A percentile compares a stretch with the other conserved stretches of the same genome.
Conservation (phyloP, 495 filamentous ascomycete species). For the Lichenothelia convexa region DNA sequence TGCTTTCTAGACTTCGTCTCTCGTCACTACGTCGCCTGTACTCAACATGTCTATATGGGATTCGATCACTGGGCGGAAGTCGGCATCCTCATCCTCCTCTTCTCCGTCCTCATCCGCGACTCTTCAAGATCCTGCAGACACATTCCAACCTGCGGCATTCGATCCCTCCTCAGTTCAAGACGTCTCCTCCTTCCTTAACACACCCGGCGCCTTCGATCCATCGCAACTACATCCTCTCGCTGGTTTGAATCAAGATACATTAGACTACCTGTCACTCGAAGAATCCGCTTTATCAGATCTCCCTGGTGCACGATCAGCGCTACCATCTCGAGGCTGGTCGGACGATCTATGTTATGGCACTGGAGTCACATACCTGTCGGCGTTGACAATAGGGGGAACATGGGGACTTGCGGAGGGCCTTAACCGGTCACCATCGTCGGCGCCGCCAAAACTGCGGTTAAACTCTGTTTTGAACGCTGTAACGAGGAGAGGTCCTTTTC, state of each 20-base stretch:
- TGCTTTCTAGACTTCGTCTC: too few relatives aligned
- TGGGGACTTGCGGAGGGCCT: constrained; percentile 87
- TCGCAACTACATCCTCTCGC: constrained; percentile 82
- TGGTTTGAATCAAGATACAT: constrained; percentile 73
- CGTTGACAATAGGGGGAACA: constrained; percentile 66
- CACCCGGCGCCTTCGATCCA: constrained; percentile 58
- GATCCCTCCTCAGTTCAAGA: constrained; percentile 55
- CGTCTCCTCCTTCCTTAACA: constrained; percentile 62
- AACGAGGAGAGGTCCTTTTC: constrained; percentile 83
- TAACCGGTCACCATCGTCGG: constrained; percentile 45
- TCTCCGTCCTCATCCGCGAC: constrained; percentile 15
- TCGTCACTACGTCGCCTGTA: too few relatives aligned
- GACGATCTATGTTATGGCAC: constrained; percentile 97
- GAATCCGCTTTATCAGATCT: constrained; percentile 75
- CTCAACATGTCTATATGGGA: constrained; percentile 63
- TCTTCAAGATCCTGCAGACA: constrained; percentile 22
- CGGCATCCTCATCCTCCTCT: constrained; percentile 24
- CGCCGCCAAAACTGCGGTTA: constrained; percentile 74
- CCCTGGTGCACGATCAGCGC: constrained; percentile 66
- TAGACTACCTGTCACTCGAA: constrained; percentile 88
- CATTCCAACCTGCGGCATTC: constrained; percentile 40
- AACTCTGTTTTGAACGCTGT: constrained; percentile 89
- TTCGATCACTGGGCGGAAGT: constrained; percentile 66
- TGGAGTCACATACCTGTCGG: constrained; percentile 78
- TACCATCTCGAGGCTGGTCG: constrained; percentile 90